Evolutionary conservation across 2,329 filamentous ascomycete species (phyloP), one percentile per base, ranked within the genome.

Genomic region (Xylariaceae sp.): DNA sequence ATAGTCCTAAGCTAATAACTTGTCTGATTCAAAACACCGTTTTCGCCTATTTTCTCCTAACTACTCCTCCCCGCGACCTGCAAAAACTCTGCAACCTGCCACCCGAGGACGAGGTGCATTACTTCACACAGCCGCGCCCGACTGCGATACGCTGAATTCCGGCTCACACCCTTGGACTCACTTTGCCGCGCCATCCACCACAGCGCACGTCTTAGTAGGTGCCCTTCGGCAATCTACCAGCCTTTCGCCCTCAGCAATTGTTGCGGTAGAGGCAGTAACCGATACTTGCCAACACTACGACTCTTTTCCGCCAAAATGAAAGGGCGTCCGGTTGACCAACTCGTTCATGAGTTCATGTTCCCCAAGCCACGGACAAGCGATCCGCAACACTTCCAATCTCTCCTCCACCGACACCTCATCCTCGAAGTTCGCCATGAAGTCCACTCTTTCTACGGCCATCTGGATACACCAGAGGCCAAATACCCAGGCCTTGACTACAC

Each of bases 401-500:
- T 89, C 33, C 74, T 90, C 35, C 79, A 83, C 53, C 79, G 83
- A 45, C 76, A 80, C 61, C 76, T 90, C 37, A 83, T 90, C 37
- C 78, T 79, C 50, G 86, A 90, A 68, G 85, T 90, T 43, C 83
- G 86, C 43, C 81, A 86, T 58, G 86, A 90, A 63, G 87, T 87
- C 2, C 78, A 83, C 51, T 78, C 81, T 38, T 90, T 87, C 67
- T 90, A 88, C 64, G 86, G 86, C 52, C 83, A 87, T 57, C 77
- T 90, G 50, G 82, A 87, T 58, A 88, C 83, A 19, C 79, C 84
- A 52, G 86, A 91, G 68, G 85, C 86, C 51, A 87, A 87, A 54
- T 90, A 90, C 52, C 86, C 86, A 0, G 86, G 86, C 22, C 77
- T 91, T 42, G 86, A 91, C 69, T 91, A 91, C 69, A 81, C 76